These are phyloP conservation scores for Chamaecrista fasciculata DNA, from an alignment of 306 rosid genomes.

Conservation along the genomic window DNA sequence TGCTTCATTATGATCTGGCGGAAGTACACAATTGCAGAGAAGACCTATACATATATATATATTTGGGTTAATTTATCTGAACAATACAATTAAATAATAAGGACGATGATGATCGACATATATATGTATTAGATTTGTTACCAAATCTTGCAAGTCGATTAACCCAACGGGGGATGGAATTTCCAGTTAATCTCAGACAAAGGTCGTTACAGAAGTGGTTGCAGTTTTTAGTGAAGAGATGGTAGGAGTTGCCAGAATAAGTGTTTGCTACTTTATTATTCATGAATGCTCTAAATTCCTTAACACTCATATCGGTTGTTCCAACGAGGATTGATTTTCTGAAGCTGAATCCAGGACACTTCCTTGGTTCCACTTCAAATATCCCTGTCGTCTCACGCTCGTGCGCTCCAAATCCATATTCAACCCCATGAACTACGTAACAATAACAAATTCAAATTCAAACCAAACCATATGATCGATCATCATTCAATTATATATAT, in stretches of 20 bases:
- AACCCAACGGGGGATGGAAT: slow-evolving; percentile 85
- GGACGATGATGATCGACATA: no score
- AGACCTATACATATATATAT: no score
- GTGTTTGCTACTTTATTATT: slow-evolving; percentile 72
- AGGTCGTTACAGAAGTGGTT: slow-evolving; percentile 85
- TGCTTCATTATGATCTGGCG: slow-evolving; percentile 56
- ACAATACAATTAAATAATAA: no score
- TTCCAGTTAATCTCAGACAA: slow-evolving; percentile 54
- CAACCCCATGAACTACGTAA: slow-evolving; percentile 70
- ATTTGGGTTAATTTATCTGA: no score
- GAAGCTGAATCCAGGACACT: slow-evolving; percentile 88
- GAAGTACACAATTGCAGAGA: slow-evolving; percentile 36
- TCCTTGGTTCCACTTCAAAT: slow-evolving; percentile 81
- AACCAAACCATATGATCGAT: no score
- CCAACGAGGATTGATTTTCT: slow-evolving; percentile 81
- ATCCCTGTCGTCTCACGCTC: slow-evolving; percentile 73
- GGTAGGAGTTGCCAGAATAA: slow-evolving; percentile 76
- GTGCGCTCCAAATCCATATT: slow-evolving; percentile 96
- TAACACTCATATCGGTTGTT: slow-evolving; percentile 62
- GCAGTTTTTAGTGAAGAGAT: slow-evolving; percentile 87
- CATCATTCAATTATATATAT: no score
- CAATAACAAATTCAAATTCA: no score
- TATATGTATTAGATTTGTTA: no score
- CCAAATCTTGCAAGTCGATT: slow-evolving; percentile 94
- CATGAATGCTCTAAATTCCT: slow-evolving; percentile 63